These are phyloP conservation scores for Torrubiellomyces zombiae DNA, from an alignment of 2,329 filamentous ascomycete genomes.

Conservation along the genomic window DNA sequence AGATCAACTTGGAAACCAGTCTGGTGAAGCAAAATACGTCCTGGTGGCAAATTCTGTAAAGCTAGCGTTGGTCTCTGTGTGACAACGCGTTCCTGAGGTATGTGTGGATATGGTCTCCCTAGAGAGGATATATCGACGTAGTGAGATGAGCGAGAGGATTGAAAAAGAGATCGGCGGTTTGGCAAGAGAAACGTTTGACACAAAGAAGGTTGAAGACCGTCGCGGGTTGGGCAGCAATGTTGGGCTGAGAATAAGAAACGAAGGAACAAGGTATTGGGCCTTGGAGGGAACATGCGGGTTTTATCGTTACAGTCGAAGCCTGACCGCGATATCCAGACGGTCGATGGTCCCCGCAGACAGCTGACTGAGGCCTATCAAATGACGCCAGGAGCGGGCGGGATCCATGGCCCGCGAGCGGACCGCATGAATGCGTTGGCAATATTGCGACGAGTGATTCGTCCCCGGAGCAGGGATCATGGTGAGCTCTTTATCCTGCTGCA, in stretches of 20 bases:
- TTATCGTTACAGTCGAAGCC: constrained; percentile 23
- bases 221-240: constrained; percentile 11
- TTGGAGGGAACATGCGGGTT: constrained; percentile 30
- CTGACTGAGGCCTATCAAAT: no score
- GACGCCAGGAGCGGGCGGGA: constrained; percentile 4
- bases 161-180: constrained; percentile 5
- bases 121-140: no score
- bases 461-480: constrained; percentile 15
- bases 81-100: constrained; percentile 5
- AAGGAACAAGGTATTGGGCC: constrained; percentile 18
- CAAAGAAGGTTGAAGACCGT: constrained; percentile 19
- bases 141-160: no score
- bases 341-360: no score
- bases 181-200: constrained; percentile 18
- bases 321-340: constrained; percentile 10
- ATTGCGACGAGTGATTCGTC: constrained; percentile 20
- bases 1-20: constrained; percentile 11
- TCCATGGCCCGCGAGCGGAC: constrained; percentile 25
- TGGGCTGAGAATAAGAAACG: constrained; percentile 19
- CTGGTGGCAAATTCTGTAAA: constrained; percentile 3
- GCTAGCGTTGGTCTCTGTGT: constrained; percentile 6
- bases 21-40: constrained; percentile 7
- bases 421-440: constrained; percentile 31
- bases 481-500: constrained; percentile 15
- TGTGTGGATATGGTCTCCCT: constrained; percentile 9